Evolutionary conservation across 306 rosid genomes (phyloP), one percentile per base, ranked within the genome.

Genomic region (Alnus glutinosa): DNA sequence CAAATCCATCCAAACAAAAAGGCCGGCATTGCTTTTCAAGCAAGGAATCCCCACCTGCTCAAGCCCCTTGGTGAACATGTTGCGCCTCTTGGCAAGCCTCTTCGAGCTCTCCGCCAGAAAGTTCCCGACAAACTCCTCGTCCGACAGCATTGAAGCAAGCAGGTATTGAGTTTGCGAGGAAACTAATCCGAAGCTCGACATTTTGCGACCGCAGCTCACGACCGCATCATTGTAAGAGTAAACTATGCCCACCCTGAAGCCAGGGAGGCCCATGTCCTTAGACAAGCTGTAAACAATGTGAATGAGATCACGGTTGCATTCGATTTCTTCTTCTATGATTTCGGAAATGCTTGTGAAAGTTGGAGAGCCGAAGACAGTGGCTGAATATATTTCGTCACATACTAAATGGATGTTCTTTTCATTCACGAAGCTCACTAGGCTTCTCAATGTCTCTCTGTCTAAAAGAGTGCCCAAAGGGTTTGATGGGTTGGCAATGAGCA

Each of bases 101-200:
- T 70, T 82, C 0, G 89, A 59, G 87, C 87, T 95, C 37, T 92
- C 92, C 3, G 7, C 15, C 1, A 95, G 81, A 73, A 86, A 93
- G 0, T 48, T 75, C 0, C 75, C 79, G 0, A 95, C 89, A 64
- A 95, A 95, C 0, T 72, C 81, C 0, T 91, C 90, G 44, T 95
- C 97, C 0, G 75, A 79, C 23, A 95, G 96, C 97, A 95, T 87
- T 2, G 89, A 36, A 0, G 96, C 88, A 3, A 95, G 81, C 78
- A 95, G 75, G 57, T 87, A 82, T 32, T 95, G 98, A 47, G 98
- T 95, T 39, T 92, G 92, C 0, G 98, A 83, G 0, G 97, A 95
- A 9, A 95, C 91, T 16, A 95, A 63, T 2, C 98, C 98, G 10
- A 95, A 95, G n/a, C 98, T 95, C 2, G 98, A 95, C 98, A 95